These are phyloP conservation scores for Plantago coronopus DNA, from an alignment of 305 asterid species.

Conservation along the genomic window DNA sequence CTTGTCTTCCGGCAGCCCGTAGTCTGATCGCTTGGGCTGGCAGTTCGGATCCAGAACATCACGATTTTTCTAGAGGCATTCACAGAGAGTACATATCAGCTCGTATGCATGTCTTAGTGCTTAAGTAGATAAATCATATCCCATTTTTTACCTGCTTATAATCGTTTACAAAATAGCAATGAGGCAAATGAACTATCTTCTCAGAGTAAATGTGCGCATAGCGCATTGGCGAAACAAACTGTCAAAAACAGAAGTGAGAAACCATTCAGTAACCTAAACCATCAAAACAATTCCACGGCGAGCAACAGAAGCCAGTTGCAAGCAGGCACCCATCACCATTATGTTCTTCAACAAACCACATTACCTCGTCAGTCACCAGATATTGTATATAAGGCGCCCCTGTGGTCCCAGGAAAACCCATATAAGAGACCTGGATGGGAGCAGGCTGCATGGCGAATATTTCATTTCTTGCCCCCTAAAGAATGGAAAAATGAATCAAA, in stretches of 20 bases:
- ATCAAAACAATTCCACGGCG: background rate
- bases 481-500: conserved; percentile 16
- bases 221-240: conserved; percentile 88
- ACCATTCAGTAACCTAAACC: conserved; percentile 12
- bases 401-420: conserved; percentile 99
- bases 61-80: conserved; percentile 61
- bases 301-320: background rate
- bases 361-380: conserved; percentile 94
- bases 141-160: conserved; percentile 74
- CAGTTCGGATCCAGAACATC: conserved; percentile 77
- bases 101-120: conserved; percentile 1
- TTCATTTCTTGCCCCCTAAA: conserved; percentile 96
- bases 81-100: conserved; percentile 21
- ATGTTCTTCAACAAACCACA: background rate
- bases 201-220: conserved; percentile 87
- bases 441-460: conserved; percentile 99
- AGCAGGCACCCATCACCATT: background rate
- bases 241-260: conserved; percentile 28
- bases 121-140: conserved; percentile 9
- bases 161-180: conserved; percentile 95
- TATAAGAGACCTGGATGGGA: conserved; percentile 97
- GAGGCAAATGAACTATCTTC: conserved; percentile 92
- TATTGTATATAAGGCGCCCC: conserved; percentile 92
- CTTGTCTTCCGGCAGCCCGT: conserved; percentile 88
- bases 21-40: conserved; percentile 88